These are phyloP conservation scores for Tulasnella calospora DNA, from an alignment of 768 basidiomycete species.

Conservation along the genomic window DNA sequence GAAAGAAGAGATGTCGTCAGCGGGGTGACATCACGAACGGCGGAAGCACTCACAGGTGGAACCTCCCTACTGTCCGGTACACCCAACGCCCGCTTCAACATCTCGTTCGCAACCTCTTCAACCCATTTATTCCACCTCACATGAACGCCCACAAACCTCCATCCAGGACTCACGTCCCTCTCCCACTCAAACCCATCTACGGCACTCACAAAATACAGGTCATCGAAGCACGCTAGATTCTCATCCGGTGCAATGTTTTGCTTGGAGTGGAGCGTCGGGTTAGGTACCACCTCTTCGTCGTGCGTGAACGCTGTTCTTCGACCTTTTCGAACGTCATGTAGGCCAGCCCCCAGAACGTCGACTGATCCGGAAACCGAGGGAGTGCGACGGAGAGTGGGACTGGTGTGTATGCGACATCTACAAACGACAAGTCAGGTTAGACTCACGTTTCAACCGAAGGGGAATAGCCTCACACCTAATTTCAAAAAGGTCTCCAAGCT, in stretches of 20 bases:
- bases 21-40: background rate
- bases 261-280: background rate
- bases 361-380: conserved; percentile 4
- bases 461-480: background rate
- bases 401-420: conserved; percentile 15
- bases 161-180: conserved; percentile 30
- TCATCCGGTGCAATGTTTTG: conserved; percentile 29
- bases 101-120: conserved; percentile 31
- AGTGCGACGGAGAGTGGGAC: background rate
- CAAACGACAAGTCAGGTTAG: background rate
- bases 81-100: conserved; percentile 23
- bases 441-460: background rate
- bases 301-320: conserved; percentile 21
- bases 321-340: conserved; percentile 28
- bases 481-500: conserved; percentile 4
- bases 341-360: conserved; percentile 31
- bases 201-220: conserved; percentile 28
- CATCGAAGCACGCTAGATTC: conserved; percentile 31
- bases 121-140: conserved; percentile 24
- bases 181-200: conserved; percentile 30
- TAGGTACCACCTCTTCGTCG: background rate
- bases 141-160: conserved; percentile 31
- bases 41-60: conserved; percentile 24
- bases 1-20: background rate
- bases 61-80: conserved; percentile 17